Evolutionary conservation across 148 eudicot genomes (phyloP), one percentile per base, ranked within the genome.

Genomic region (Spergularia marina): DNA sequence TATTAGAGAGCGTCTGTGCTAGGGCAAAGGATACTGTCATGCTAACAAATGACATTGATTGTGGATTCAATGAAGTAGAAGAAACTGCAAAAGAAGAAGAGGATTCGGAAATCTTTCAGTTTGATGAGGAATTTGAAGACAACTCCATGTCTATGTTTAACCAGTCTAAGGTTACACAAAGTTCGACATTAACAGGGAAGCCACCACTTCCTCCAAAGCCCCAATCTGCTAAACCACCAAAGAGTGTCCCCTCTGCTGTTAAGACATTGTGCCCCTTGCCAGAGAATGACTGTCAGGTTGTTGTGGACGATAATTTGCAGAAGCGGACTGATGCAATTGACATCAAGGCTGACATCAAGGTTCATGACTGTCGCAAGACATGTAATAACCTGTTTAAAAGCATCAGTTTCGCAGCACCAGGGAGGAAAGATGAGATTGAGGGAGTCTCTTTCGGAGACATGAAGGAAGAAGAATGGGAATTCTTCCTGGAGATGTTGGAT

Each of bases 401-500:
- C 78, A n/a, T 76, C 63, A 91, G 90, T 72, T 91, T 83, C 51
- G 78, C 91, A 8, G 86, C 69, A 11, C 81, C 84, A 11, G 84
- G 85, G 1, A 71, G 82, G n/a, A 81, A 78, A 64, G 72, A 76
- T 21, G 93, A 91, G 53, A 80, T 77, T 5, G 87, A 74, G 76
- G 87, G 83, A 16, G 82, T 88, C 40, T 85, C 85, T 5, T 85
- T 95, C 9, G 90, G 84, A 40, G 90, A 87, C 49, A 76, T 95
- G 83, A 76, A 85, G 34, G 83, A 88, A 66, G 84, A 77, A 7
- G 88, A 85, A 67, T 95, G 98, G 96, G 78, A 81, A 49, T 51
- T 79, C 47, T 95, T 92, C 83, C 82, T 95, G 64, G 92, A 84
- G 65, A 67, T 68, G 82, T 86, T 92, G 12, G 85, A 90, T 65